A percentile compares a stretch with the other conserved stretches of the same genome.
These are phyloP conservation scores for Keithomyces neogunnii DNA, from an alignment of 2,329 filamentous ascomycete species.

Conservation along the genomic window DNA sequence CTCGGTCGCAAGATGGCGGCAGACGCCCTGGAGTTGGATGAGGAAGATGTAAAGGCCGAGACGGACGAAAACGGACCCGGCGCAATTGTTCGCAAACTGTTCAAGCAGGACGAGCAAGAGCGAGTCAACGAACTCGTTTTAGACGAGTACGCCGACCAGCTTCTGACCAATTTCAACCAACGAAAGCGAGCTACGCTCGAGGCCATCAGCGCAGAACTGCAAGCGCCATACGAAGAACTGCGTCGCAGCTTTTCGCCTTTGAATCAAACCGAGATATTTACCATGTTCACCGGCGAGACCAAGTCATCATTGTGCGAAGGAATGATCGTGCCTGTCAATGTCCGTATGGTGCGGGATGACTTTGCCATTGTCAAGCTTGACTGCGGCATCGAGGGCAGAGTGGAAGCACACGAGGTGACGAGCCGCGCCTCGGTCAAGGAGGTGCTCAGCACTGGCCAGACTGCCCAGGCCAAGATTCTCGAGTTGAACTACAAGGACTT, in stretches of 20 bases:
- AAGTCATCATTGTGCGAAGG: conserved; percentile 72
- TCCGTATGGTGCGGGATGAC: conserved; percentile 82
- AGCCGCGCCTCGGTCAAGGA: conserved; percentile 63
- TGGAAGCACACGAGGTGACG: conserved; percentile 75
- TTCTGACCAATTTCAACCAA: conserved; percentile 88
- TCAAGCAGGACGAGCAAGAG: conserved; percentile 88
- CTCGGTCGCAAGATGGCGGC: conserved; percentile 97
- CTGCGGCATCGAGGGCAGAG: conserved; percentile 84
- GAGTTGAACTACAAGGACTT: conserved; percentile 84
- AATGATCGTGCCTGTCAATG: conserved; percentile 87
- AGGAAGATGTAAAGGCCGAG: conserved; percentile 95
- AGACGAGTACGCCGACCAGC: conserved; percentile 93
- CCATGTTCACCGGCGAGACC: conserved; percentile 94
- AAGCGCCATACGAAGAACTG: conserved; percentile 89
- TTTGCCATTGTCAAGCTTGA: conserved; percentile 92
- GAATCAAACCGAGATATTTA: conserved; percentile 74
- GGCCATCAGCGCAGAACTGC: conserved; percentile 88
- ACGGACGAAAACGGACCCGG: conserved; percentile 82
- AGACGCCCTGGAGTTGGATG: conserved; percentile 90
- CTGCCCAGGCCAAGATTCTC: conserved; percentile 77
- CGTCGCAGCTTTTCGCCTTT: conserved; percentile 69
- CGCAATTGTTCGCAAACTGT: conserved; percentile 89
- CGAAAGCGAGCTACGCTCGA: conserved; percentile 93
- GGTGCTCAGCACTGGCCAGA: conserved; percentile 72
- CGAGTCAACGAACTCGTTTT: conserved; percentile 93